Conservation (phyloP, 2,329 filamentous ascomycete genomes). For the Cercospora zeina region DNA sequence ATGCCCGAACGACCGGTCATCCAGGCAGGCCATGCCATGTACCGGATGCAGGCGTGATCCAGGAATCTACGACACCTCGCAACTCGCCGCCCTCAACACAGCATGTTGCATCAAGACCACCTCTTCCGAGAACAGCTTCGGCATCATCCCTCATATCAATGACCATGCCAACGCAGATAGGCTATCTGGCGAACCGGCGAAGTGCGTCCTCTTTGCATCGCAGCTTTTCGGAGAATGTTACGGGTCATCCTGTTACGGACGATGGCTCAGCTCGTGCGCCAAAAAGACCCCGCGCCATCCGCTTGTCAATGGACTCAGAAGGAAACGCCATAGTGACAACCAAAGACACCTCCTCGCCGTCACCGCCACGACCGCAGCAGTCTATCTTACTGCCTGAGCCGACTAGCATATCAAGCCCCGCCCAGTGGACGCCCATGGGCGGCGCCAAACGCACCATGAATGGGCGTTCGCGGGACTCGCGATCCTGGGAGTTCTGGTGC, state of each 20-base stretch:
- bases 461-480: constrained; percentile 75
- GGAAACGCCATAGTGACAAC: constrained; percentile 85
- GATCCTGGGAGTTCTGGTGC: constrained; percentile 88
- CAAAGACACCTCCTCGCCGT: constrained; percentile 67
- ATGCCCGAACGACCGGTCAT: not conserved
- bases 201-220: constrained; percentile 44
- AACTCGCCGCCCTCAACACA: constrained; percentile 2
- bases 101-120: not conserved
- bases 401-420: constrained; percentile 39
- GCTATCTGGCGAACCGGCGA: constrained; percentile 50
- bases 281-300: constrained; percentile 57
- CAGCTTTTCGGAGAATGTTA: constrained; percentile 16
- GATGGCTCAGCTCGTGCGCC: constrained; percentile 5
- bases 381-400: constrained; percentile 42
- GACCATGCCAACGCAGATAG: constrained; percentile 10
- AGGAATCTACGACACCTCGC: not conserved
- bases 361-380: constrained; percentile 54
- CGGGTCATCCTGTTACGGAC: constrained; percentile 5
- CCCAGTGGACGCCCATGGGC: constrained; percentile 33
- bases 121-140: constrained; percentile 5
- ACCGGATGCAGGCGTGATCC: not conserved
- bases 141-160: not conserved
- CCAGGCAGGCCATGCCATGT: not conserved
- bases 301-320: constrained; percentile 80
- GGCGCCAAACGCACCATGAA: constrained; percentile 55